Conservation (phyloP, 2,329 filamentous ascomycete species). For the Diaporthe citri region DNA sequence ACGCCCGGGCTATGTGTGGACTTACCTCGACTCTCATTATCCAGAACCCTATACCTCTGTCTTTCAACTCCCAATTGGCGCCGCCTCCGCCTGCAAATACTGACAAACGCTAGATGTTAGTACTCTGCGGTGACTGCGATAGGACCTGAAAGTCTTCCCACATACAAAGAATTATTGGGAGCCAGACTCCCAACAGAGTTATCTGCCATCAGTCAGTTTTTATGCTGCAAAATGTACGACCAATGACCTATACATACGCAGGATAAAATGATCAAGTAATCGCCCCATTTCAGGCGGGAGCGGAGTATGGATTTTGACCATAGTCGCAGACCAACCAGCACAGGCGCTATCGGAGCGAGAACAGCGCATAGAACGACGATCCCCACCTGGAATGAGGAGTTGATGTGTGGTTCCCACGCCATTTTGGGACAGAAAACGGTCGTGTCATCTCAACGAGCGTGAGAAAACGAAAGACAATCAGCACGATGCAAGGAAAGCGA, state of each 20-base stretch:
- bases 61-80: constrained; percentile 17
- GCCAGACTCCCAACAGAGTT: constrained; percentile 31
- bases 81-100: constrained; percentile 34
- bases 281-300: constrained; percentile 11
- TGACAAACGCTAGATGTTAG: background rate
- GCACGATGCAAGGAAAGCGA: constrained; percentile 5
- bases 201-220: constrained; percentile 1
- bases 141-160: background rate
- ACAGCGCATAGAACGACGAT: constrained; percentile 24
- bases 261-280: constrained; percentile 13
- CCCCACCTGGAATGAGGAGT: constrained; percentile 32
- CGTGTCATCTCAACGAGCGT: constrained; percentile 11
- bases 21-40: constrained; percentile 36
- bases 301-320: constrained; percentile 35
- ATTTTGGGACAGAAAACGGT: background rate
- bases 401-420: constrained; percentile 27
- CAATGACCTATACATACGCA: background rate
- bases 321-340: constrained; percentile 23
- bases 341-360: constrained; percentile 19
- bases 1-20: background rate
- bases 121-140: background rate
- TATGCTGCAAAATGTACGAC: accelerated
- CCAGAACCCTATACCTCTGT: constrained; percentile 22
- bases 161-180: constrained; percentile 33
- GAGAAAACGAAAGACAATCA: background rate